Percentiles rank a stretch among this genome's conserved stretches.
Conservation (phyloP, 148 eudicot genomes). For the Salicornia ramosissima region DNA sequence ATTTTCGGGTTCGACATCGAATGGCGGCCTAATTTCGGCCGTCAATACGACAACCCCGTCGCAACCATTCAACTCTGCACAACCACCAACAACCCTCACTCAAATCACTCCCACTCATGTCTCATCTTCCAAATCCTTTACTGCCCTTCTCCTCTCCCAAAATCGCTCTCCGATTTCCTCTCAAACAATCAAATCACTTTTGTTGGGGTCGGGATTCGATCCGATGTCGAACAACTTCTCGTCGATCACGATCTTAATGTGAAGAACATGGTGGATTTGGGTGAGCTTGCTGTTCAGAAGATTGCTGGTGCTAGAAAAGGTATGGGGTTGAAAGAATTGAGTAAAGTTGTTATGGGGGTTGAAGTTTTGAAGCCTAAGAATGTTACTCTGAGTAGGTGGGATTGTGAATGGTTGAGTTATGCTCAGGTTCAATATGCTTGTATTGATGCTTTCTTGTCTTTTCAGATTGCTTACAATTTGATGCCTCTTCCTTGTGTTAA, state of each 20-base stretch:
- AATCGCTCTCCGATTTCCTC: slow-evolving; percentile 31
- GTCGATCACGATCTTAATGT: slow-evolving; percentile 29
- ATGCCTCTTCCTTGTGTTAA: background rate
- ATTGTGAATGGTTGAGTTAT: slow-evolving; percentile 32
- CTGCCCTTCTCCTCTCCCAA: slow-evolving; percentile 18
- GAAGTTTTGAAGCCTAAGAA: slow-evolving; percentile 43
- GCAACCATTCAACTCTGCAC: slow-evolving; percentile 52
- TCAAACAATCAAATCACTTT: slow-evolving; percentile 14
- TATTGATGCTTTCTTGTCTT: slow-evolving; percentile 47
- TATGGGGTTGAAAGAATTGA: slow-evolving; percentile 44
- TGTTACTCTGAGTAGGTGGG: slow-evolving; percentile 58
- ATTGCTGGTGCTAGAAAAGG: background rate
- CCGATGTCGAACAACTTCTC: slow-evolving; percentile 35
- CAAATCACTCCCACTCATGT: slow-evolving; percentile 13
- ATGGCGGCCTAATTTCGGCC: slow-evolving; percentile 40
- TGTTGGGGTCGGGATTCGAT: slow-evolving; percentile 38
- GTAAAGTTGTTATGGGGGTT: slow-evolving; percentile 31
- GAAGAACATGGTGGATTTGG: slow-evolving; percentile 8
- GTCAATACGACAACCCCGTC: slow-evolving; percentile 30
- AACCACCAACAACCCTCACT: background rate
- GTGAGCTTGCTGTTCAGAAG: background rate
- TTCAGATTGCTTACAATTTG: slow-evolving; percentile 31
- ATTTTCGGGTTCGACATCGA: slow-evolving; percentile 55
- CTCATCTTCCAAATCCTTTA: slow-evolving; percentile 49
- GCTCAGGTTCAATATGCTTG: slow-evolving; percentile 45